Base-by-base conservation (phyloP, 192 early-diverging fungal genomes). In the Backusella mclennaniae region DNA sequence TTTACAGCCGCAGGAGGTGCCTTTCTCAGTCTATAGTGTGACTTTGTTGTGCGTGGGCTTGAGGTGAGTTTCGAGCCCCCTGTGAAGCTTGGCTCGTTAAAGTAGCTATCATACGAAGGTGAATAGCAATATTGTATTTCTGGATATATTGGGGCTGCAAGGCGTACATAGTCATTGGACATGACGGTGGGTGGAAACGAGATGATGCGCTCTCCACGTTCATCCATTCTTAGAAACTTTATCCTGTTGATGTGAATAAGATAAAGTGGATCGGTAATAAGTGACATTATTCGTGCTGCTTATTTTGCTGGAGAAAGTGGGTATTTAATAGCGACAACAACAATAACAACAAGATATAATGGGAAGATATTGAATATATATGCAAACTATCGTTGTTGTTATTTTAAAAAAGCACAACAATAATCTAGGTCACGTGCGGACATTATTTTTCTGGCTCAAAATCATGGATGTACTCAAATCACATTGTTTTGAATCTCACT, bases 181-280 rank as follows among this genome's bases (percentile, higher is more conserved):
- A 90, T 82, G 53, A 84, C 83, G 26, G 78, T 83, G 1, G 87
- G 71, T 71, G 84, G 85, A 67, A 95, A 93, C 2, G 90, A 88
- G 76, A 95, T 87, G 53, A 95, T 84, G n/a, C 92, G 92, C 73
- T 90, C 90, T 3, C 88, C 92, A 12, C 90, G 87, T 79, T 95
- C 93, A 78, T 92, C 92, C 15, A 92, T 82, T 21, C 89, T 88
- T 53, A 95, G 79, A 78, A 92, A 92, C 71, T 91, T 88, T 12
- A 95, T 85, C n/a, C 93, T 89, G 59, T 93, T 87, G 77, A 90
- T 88, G 78, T 95, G 92, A 72, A 95, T 88, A 29, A 95, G 83
- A 81, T 90, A 95, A 6, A 87, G 83, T 23, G 91, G 87, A 85
- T 94, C 92, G 46, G 88, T 88, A 23, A 90, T 80, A 39, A 94